Base-by-base conservation (phyloP, 2,329 filamentous ascomycete species). In the Penicillium sp. region DNA sequence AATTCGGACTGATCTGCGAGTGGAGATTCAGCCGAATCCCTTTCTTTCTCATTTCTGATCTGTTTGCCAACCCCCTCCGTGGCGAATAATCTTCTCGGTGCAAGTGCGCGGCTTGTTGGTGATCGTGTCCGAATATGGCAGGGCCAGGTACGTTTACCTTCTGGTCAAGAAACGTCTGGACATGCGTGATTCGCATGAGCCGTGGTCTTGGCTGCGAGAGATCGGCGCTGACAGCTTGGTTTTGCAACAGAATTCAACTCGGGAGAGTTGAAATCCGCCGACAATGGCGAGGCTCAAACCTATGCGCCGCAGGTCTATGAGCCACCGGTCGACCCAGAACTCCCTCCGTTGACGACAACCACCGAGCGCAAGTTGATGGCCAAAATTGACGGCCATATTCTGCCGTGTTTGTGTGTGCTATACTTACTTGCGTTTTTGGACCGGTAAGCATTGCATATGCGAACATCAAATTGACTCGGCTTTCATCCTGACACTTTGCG, bases 361-460 rank as follows among this genome's bases (percentile, higher is more conserved):
- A 68, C 63, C 1, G 82, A 87, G 66, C 69, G 72, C 47, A 75
- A 70, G 52, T 70, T 90, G 42, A 74, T 85, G 67, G 64, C 72
- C 44, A 83, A 80, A 63, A 80, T 89, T 55, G 85, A 89, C 60
- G 59, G 79, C 47, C 78, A 76, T 49, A 72, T 90, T 35, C 69
- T 90, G 35, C 85, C 85, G 0, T 83, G 82, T 48, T 69, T 90
- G 37, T 82, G 77, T 57, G 69, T 88, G 43, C 70, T 89, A 60
- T 87, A 85, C 57, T 65, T 84, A 27, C 67, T 84, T 32, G 80
- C 81, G 25, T 85, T 85, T 54, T 65, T 85, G 33, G 79, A 71
- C 44, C 64, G 68, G 67, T 69, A 64, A 35, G 57, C 9, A 14
- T 22, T 22, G 2, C 10, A 10, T 7, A 17, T 23, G 26, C 40